A percentile compares a stretch with the other conserved stretches of the same genome.
Conservation (phyloP, 495 filamentous ascomycete species). For the Penicillium nucicola region DNA sequence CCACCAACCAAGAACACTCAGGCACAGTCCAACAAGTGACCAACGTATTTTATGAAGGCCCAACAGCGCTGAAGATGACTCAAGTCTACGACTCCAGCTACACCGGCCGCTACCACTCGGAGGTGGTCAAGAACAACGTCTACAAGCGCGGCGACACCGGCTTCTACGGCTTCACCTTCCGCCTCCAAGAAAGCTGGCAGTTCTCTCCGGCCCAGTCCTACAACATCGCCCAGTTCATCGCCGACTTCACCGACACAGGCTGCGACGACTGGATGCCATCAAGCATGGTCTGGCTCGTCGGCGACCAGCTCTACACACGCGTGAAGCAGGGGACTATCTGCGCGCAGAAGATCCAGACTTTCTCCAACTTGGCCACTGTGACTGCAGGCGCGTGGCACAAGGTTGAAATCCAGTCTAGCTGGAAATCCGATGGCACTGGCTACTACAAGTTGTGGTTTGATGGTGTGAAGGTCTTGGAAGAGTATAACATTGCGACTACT, state of each 20-base stretch:
- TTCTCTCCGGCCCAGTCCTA: slow-evolving; percentile 45
- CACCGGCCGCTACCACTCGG: slow-evolving; percentile 54
- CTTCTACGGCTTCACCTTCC: slow-evolving; percentile 57
- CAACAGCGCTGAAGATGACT: slow-evolving; percentile 50
- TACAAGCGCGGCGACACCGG: slow-evolving; percentile 49
- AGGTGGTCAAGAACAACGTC: slow-evolving; percentile 43
- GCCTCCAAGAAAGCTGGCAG: slow-evolving; percentile 48
- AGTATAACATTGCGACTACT: slow-evolving; percentile 41
- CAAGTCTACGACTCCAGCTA: slow-evolving; percentile 48
- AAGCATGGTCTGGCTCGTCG: slow-evolving; percentile 51
- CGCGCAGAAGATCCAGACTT: slow-evolving; percentile 29
- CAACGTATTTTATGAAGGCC: slow-evolving; percentile 41
- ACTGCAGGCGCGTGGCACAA: slow-evolving; percentile 48
- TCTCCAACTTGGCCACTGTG: slow-evolving; percentile 33
- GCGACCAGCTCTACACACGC: slow-evolving; percentile 44
- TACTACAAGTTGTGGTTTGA: slow-evolving; percentile 51
- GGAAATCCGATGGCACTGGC: slow-evolving; percentile 46
- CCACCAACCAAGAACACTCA: slow-evolving; percentile 36
- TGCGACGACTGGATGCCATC: slow-evolving; percentile 54
- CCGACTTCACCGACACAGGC: slow-evolving; percentile 44
- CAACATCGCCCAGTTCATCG: slow-evolving; percentile 57
- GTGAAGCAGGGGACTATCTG: slow-evolving; percentile 46
- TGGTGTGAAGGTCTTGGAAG: slow-evolving; percentile 44
- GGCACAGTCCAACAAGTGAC: slow-evolving; percentile 48
- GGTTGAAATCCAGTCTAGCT: slow-evolving; percentile 47